Evolutionary conservation across 2,329 filamentous ascomycete genomes (phyloP).

Genomic region (Penicillium sumatraense): DNA sequence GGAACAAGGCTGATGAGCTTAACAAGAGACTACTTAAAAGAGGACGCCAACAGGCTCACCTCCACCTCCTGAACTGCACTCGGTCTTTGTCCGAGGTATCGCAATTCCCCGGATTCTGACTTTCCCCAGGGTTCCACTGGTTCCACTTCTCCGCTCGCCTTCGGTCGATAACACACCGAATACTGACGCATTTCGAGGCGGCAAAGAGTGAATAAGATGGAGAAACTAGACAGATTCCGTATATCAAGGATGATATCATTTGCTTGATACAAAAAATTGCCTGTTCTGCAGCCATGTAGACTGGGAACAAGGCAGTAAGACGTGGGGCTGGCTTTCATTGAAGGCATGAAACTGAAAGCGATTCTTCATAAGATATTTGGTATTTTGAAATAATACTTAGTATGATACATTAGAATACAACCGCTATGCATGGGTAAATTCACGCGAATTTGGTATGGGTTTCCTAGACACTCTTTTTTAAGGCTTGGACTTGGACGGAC

Average conservation of each 20-base stretch:
- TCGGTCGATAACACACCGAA: neutral
- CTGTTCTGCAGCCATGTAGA: too few relatives aligned
- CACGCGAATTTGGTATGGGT: neutral
- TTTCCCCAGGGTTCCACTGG: constrained; percentile 1
- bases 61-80: neutral
- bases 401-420: constrained; percentile 11
- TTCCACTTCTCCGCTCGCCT: constrained; percentile 1
- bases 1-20: neutral
- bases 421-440: constrained; percentile 16
- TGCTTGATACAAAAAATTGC: too few relatives aligned
- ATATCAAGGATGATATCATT: too few relatives aligned
- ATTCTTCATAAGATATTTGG: neutral
- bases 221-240: neutral
- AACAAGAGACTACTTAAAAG: neutral
- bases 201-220: neutral
- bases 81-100: constrained; percentile 6
- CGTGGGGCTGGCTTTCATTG: neutral
- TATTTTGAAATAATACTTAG: neutral
- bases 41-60: neutral
- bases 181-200: neutral
- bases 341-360: neutral
- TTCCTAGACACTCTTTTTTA: neutral
- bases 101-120: constrained; percentile 4
- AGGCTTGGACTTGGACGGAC: constrained; percentile 1
- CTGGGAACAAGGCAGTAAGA: too few relatives aligned